phyloP scores from a whole-genome alignment of 208 protist genomes.

The Herpetomonas muscarum region DNA sequence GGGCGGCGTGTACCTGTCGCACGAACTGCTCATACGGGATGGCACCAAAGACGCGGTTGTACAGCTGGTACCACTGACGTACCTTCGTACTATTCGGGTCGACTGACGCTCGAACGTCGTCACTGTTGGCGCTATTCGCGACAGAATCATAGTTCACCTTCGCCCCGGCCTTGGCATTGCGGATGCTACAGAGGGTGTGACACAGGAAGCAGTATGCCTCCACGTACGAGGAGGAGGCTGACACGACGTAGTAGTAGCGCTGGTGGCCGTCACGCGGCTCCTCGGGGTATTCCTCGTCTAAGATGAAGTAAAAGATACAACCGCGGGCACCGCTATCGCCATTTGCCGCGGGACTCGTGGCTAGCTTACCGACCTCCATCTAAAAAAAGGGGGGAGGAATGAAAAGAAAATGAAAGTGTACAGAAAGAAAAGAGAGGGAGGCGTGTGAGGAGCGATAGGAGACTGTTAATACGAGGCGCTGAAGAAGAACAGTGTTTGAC shows the following conservation, averaged over 20 bases:
- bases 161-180: constrained; percentile 8
- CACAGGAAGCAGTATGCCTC: constrained; percentile 53
- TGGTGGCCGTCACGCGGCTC: constrained; percentile 23
- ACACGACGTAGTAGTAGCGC: constrained; percentile 58
- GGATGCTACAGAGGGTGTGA: constrained; percentile 33
- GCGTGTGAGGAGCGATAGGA: too few relatives aligned
- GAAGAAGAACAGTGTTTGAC: too few relatives aligned
- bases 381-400: too few relatives aligned
- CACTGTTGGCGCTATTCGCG: too few relatives aligned
- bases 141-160: too few relatives aligned
- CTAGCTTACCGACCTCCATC: constrained; percentile 49
- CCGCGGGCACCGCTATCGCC: constrained; percentile 8
- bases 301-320: constrained; percentile 56
- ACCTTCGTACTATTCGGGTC: constrained; percentile 8
- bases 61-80: constrained; percentile 47
- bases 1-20: constrained; percentile 21
- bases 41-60: constrained; percentile 40
- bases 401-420: too few relatives aligned
- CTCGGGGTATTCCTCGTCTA: constrained; percentile 53
- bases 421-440: too few relatives aligned
- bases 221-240: constrained; percentile 23
- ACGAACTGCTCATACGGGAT: constrained; percentile 48
- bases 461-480: too few relatives aligned
- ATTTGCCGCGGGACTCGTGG: constrained; percentile 6
- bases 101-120: too few relatives aligned